phyloP scores from a whole-genome alignment of 768 basidiomycete genomes.

The Hemileccinum rubropunctum region DNA sequence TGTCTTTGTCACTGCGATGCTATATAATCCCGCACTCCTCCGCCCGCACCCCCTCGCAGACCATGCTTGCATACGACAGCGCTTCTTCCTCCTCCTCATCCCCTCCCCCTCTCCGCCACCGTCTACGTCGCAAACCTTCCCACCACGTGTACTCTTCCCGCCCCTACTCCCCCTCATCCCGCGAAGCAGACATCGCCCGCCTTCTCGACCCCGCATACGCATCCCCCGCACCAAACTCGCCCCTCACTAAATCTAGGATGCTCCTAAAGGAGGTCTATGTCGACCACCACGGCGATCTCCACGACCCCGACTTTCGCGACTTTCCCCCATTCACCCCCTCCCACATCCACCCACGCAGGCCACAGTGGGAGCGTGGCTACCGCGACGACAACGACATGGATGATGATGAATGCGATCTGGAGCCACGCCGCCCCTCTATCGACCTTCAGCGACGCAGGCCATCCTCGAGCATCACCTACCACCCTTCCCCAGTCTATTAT shows the following conservation, averaged over 20 bases:
- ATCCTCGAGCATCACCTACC: constrained; percentile 22
- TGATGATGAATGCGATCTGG: constrained; percentile 26
- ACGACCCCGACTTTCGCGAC: constrained; percentile 67
- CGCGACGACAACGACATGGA: constrained; percentile 31
- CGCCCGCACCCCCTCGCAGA: constrained; percentile 5
- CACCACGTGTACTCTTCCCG: constrained; percentile 18
- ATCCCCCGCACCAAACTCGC: constrained; percentile 28
- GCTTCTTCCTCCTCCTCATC: constrained; percentile 16
- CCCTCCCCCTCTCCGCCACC: constrained; percentile 21
- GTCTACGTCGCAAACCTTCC: constrained; percentile 22
- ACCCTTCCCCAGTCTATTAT: constrained; percentile 22
- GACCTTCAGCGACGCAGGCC: constrained; percentile 23
- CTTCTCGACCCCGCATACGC: constrained; percentile 66
- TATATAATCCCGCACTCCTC: constrained; percentile 31
- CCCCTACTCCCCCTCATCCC: constrained; percentile 36
- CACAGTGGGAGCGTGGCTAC: constrained; percentile 35
- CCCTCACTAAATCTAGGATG: constrained; percentile 18
- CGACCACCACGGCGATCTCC: constrained; percentile 59
- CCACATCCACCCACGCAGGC: constrained; percentile 19
- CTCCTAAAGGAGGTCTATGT: constrained; percentile 43
- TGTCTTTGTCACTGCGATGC: constrained; percentile 25
- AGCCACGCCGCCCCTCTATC: constrained; percentile 14
- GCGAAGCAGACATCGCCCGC: constrained; percentile 54
- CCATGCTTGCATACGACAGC: constrained; percentile 20
- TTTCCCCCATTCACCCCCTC: constrained; percentile 43